Conservation (phyloP, 2,329 filamentous ascomycete species). For the Sphaerulina populicola region DNA sequence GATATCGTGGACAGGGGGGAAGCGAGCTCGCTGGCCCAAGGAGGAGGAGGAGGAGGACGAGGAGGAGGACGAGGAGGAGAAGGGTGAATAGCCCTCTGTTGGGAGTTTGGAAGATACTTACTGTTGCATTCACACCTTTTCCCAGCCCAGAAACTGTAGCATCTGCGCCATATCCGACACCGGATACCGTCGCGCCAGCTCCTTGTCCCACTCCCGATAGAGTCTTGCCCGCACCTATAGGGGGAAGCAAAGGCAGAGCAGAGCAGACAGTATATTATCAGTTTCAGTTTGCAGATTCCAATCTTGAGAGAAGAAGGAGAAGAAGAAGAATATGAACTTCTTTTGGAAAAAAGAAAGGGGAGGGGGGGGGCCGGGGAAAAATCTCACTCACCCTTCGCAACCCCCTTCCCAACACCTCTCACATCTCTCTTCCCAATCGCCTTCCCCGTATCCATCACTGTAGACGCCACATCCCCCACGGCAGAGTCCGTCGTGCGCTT, state of each 20-base stretch:
- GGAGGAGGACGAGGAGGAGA: no score
- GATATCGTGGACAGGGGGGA: no score
- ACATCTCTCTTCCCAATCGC: constrained; percentile 26
- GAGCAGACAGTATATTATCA: no score
- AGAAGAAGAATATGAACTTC: no score
- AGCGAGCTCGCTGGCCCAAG: no score
- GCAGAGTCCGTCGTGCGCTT: constrained; percentile 28
- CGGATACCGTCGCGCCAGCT: constrained; percentile 8
- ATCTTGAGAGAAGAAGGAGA: background rate
- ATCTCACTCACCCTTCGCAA: constrained; percentile 15
- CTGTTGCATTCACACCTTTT: constrained; percentile 22
- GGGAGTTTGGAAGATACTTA: no score
- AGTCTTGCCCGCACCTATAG: constrained; percentile 19
- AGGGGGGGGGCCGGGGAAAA: no score
- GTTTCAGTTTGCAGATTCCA: no score
- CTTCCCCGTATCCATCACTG: constrained; percentile 24
- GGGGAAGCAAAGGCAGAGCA: no score
- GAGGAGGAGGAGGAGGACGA: no score
- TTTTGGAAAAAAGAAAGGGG: no score
- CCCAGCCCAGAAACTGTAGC: constrained; percentile 16
- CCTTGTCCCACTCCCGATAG: constrained; percentile 25
- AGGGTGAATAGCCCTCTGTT: no score
- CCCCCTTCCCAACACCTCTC: constrained; percentile 25
- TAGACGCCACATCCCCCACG: constrained; percentile 25
- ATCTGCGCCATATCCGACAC: constrained; percentile 10